Base-by-base conservation (phyloP, 768 basidiomycete genomes). In the Neoboletus magnificus region DNA sequence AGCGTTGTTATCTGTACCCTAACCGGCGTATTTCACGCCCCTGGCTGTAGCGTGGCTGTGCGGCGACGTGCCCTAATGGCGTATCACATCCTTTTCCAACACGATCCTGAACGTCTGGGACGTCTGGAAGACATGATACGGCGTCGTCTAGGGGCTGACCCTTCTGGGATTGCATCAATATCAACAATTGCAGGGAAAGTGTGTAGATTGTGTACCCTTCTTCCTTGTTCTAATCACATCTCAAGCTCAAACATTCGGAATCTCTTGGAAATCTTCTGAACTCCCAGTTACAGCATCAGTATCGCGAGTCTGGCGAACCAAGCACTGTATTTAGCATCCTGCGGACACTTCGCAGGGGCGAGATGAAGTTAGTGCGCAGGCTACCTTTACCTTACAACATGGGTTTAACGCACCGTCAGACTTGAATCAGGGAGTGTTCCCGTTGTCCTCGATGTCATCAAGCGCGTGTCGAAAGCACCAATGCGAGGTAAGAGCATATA, bases 61-160 rank as follows among this genome's bases (percentile, higher is more conserved):
- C 83, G 83, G 37, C 77, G 84, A 56, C 81, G 87, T 43, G 79
- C 86, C 12, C 67, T 91, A 39, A 70, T 83, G 33, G 85, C 84
- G 2, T 80, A 83, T 59, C 76, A 80, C 41, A 72, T 77, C 13
- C 72, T 91, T 23, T 79, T 83, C 12, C 66, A 55, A 44, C 66
- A 71, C 41, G 79, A 84, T 32, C 58, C 74, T 5, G 77, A 79
- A 23, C 65, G 85, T 20, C 61, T 88, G 44, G 70, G 71, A 39
- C 71, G 71, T 40, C 73, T 82, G 9, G 68, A 74, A 48, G 63
- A 60, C 22, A 33, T 65, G 22, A 36, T 67, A 32, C 56, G 47
- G 18, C 60, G 33, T 48, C 51, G 45, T 39, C 44, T 67, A 33
- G 37, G 44, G 45, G 39, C 53, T 6, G 56, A 60, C 0, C 60